These are phyloP conservation scores for Ogataea ganodermae DNA, from an alignment of 805 yeast genomes.

Conservation along the genomic window DNA sequence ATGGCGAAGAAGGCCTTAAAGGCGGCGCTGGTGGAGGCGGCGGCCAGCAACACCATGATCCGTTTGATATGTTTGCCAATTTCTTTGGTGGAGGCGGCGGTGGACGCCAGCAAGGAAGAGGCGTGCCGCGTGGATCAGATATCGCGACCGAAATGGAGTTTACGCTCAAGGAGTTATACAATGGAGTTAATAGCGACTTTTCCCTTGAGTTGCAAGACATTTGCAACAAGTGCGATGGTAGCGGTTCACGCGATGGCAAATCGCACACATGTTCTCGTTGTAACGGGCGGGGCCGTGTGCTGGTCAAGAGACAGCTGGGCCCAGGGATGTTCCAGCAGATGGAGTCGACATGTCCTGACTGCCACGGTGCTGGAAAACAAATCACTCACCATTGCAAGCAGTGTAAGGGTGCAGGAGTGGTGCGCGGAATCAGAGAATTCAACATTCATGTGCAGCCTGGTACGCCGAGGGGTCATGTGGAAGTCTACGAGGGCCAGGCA, in stretches of 20 bases:
- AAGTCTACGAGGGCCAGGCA: slow-evolving; percentile 71
- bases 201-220: slow-evolving; percentile 67
- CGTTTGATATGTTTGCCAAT: slow-evolving; percentile 60
- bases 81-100: slow-evolving; percentile 55
- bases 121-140: slow-evolving; percentile 58
- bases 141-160: slow-evolving; percentile 57
- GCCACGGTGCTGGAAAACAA: slow-evolving; percentile 75
- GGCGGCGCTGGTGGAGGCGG: slow-evolving; percentile 50
- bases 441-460: slow-evolving; percentile 72
- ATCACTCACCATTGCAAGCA: slow-evolving; percentile 63
- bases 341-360: slow-evolving; percentile 75
- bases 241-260: slow-evolving; percentile 82
- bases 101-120: slow-evolving; percentile 33
- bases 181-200: slow-evolving; percentile 66
- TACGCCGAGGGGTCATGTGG: slow-evolving; percentile 56
- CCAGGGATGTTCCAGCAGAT: slow-evolving; percentile 90
- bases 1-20: slow-evolving; percentile 74
- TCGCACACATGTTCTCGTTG: slow-evolving; percentile 67
- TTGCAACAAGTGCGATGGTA: slow-evolving; percentile 79
- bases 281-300: slow-evolving; percentile 70
- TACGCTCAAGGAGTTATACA: slow-evolving; percentile 64
- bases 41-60: slow-evolving; percentile 33
- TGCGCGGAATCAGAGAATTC: slow-evolving; percentile 55
- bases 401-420: slow-evolving; percentile 74
- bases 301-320: slow-evolving; percentile 73